Base-by-base conservation (phyloP, 805 yeast species). In the Metschnikowia baotianmanensis region DNA sequence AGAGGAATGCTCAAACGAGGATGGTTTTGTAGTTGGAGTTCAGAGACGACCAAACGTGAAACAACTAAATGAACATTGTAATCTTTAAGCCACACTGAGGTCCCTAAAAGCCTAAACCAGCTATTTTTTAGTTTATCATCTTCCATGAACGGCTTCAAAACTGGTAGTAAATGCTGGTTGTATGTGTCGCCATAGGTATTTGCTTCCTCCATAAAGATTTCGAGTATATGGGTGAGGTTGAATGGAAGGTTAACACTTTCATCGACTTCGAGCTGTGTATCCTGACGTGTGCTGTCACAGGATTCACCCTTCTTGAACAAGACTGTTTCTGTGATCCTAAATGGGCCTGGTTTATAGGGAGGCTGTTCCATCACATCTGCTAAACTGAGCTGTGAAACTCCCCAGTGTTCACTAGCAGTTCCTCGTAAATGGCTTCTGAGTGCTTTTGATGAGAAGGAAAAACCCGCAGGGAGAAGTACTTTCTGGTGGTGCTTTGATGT, bases 31-130 rank as follows among this genome's bases (percentile, higher is more conserved):
- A 34, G 36, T 2, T 51, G 47, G 4, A 23, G n/a, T 6, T 53
- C 50, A 6, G 50, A 26, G 29, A 45, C 48, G 12, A 49, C 18
- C 11, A 56, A 37, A 12, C 59, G 38, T 3, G 53, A 45, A 1
- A 55, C 55, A 41, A 56, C 45, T 9, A 43, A 38, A 24, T 56
- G 61, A 1, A 53, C 43, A 10, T 43, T 38, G 19, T 46, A 45
- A 13, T 55, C 50, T 12, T 50, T 48, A 17, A 56, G 51, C 57
- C 58, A 56, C 3, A 52, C 58, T 2, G 55, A 46, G 1, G 59
- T 48, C 9, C 58, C 54, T 11, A 51, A 40, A 43, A 55, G 40
- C 25, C 54, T 28, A 30, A 45, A 52, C 59, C 59, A 57, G 31
- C 36, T 36, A 4, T 25, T 38, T 12, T 31, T 12, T 6, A 34